Evolutionary conservation across 805 yeast species (phyloP), one percentile per base, ranked within the genome.

Genomic region (Pichia occidentalis): DNA sequence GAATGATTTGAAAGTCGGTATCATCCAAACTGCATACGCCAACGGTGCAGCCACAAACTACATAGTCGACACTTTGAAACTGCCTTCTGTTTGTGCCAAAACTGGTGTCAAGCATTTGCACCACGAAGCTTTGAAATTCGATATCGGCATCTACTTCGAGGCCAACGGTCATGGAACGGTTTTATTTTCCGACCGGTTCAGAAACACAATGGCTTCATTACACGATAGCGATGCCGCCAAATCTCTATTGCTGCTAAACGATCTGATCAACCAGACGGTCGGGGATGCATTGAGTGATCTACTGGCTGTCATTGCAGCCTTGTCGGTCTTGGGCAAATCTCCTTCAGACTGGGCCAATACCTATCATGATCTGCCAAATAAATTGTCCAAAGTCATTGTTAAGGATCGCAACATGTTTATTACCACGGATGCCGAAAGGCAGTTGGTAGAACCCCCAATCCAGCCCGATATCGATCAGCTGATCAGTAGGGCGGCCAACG

Each of bases 131-230:
- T 75, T 72, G 43, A 70, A 76, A 29, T 92, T 74, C 54, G 97
- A 87, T 53, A 71, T 90, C 44, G 98, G 98, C 19, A 79, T 92
- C 12, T 92, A 92, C 62, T 92, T 92, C 52, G 98, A 92, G 65
- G 98, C 98, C 37, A 92, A 92, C 57, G 98, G 98, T n/a, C 98
- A 92, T 56, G 98, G 98, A 11, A 92, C 98, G 0, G 95, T 90
- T 6, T 67, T 86, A 16, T 92, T 92, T 56, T 76, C 85, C 4
- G 69, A 75, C 1, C 57, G 63, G 11, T 74, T 67, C 34, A 42
- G 75, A 39, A 60, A 63, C 13, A 64, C 65, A 5, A 66, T 75
- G 40, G 50, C 51, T 2, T 51, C 51, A 8, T 59, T 60, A 24
- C 54, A 66, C 7, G 65, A 64, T 14, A 77, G 77, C 47, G 55